These are phyloP conservation scores for Aspergillus sclerotialis DNA, from an alignment of 2,329 filamentous ascomycete species.

Conservation along the genomic window DNA sequence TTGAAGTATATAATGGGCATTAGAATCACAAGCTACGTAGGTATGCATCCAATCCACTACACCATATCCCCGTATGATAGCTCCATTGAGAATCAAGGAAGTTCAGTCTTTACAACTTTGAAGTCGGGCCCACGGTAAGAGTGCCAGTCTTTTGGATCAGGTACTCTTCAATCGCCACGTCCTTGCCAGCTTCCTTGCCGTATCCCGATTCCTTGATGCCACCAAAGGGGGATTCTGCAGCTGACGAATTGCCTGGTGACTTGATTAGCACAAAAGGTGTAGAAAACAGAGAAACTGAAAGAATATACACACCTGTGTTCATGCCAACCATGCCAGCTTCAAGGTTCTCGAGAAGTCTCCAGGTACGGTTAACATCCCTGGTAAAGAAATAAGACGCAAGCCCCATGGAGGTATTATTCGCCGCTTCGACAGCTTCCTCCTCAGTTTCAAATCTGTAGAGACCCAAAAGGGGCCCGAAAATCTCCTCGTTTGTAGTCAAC, in stretches of 20 bases:
- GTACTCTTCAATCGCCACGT: slow-evolving; percentile 55
- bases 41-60: not conserved
- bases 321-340: slow-evolving; percentile 61
- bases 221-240: slow-evolving; percentile 58
- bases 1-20: not conserved
- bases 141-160: slow-evolving; percentile 57
- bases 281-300: not conserved
- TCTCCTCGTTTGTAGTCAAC: slow-evolving; percentile 50
- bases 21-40: not conserved
- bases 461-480: slow-evolving; percentile 56
- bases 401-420: slow-evolving; percentile 55
- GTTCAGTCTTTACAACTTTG: not conserved
- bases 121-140: slow-evolving; percentile 33
- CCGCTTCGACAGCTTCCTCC: slow-evolving; percentile 50
- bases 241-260: slow-evolving; percentile 49
- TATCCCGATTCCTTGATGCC: slow-evolving; percentile 60
- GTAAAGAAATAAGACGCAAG: slow-evolving; percentile 59
- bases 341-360: slow-evolving; percentile 56
- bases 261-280: not conserved
- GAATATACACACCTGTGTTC: slow-evolving; percentile 42
- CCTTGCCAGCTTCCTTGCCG: slow-evolving; percentile 57
- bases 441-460: slow-evolving; percentile 57
- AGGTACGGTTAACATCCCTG: slow-evolving; percentile 55
- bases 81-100: not conserved
- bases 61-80: not conserved